Conservation (phyloP, 1,139 yeast genomes). For the Geotrichum restrictum region DNA sequence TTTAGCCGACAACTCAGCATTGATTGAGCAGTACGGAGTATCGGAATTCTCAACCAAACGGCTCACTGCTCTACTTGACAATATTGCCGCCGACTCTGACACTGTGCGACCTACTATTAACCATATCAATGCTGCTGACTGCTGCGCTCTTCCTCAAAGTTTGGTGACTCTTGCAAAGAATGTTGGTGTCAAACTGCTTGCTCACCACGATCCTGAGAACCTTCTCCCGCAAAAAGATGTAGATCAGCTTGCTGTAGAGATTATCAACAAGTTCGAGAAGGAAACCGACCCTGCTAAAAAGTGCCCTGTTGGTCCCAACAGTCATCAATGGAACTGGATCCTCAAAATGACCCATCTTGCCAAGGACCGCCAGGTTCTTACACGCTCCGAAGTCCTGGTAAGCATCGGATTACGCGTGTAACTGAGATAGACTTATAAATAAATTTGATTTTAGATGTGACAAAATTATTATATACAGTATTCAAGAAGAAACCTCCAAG, state of each 20-base stretch:
- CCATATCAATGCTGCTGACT: conserved; percentile 36
- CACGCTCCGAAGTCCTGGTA: conserved; percentile 31
- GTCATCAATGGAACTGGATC: conserved; percentile 31
- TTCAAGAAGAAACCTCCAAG: background rate
- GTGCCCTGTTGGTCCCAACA: conserved; percentile 10
- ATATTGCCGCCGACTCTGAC: conserved; percentile 17
- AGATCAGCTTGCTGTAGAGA: conserved; percentile 11
- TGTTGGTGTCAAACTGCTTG: conserved; percentile 32
- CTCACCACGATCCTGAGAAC: conserved; percentile 35
- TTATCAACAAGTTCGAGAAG: conserved; percentile 9
- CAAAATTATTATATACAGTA: background rate
- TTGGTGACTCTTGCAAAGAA: conserved; percentile 30
- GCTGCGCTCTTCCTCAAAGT: conserved; percentile 37
- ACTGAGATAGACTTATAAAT: background rate
- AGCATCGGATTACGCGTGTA: conserved; percentile 16
- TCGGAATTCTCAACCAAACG: conserved; percentile 32
- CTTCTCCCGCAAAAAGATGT: conserved; percentile 27
- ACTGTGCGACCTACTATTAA: conserved; percentile 29
- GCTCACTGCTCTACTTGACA: conserved; percentile 23
- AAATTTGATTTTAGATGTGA: background rate
- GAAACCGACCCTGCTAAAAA: background rate
- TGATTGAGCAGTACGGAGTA: conserved; percentile 31
- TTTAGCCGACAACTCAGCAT: conserved; percentile 10
- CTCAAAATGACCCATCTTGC: conserved; percentile 31
- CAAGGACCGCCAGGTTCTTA: conserved; percentile 33